Base-by-base conservation (phyloP, 2,329 filamentous ascomycete genomes). In the Aspergillus amoenus region DNA sequence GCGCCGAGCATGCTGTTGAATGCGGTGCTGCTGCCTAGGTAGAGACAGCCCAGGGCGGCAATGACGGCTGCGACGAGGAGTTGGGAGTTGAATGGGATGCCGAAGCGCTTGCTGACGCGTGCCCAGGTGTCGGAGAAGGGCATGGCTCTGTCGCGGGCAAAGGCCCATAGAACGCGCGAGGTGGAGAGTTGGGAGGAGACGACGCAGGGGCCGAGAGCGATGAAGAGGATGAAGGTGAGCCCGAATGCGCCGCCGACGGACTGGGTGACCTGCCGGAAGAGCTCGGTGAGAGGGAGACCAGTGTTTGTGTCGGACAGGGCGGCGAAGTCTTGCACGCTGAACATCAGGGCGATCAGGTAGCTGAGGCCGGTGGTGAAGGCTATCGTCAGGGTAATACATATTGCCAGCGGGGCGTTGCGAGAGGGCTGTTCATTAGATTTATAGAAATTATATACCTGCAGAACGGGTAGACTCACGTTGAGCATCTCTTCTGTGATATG, bases 1-100 rank as follows among this genome's bases (percentile, higher is more conserved):
- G 55, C 55, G 6, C 55, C 55, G 5, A 56, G 34, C 55, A 56
- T 56, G 24, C 55, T 56, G 32, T 58, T 58, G 27, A 58, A 58
- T 2, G 56, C 56, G 4, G 56, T 58, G 13, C 46, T 55, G 13
- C 46, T 51, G 2, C 56, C 56, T 1, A 58, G 47, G 7, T 58
- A 58, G 22, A 58, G 5, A 27, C 51, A 58, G 24, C 56, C 56
- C 1, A 58, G 46, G 2, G 46, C 52, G 11, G 47, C 41, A 11
- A 24, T 15, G 11, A 15, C 52, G 8, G 45, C 42, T 1, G 52
- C 56, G 27, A 55, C 52, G 32, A 55, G 17, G 11, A 58, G 46
- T 17, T 55, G 51, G 7, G 51, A 47, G 24, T 55, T 55, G 32
- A 58, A 51, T 8, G 56, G 56, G n/a, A 58, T 52, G 2, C 42